Evolutionary conservation across 2,329 filamentous ascomycete genomes (phyloP).

Genomic region (Periconia sp.): DNA sequence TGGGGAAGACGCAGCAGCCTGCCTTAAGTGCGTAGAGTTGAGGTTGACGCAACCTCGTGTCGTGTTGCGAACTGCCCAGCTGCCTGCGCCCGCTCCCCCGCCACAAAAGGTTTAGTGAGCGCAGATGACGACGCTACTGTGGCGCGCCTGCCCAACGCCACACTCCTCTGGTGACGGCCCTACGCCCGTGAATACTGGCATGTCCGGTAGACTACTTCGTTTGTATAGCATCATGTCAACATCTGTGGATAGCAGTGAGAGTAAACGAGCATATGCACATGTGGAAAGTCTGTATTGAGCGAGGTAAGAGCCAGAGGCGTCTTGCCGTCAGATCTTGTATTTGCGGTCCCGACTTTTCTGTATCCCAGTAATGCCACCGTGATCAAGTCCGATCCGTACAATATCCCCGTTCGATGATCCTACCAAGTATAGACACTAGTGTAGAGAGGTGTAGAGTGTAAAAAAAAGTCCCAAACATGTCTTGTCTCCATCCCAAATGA

Average conservation of each 20-base stretch:
- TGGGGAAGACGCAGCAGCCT: slow-evolving; percentile 1
- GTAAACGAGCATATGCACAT: slow-evolving; percentile 1
- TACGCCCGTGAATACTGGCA: too few relatives aligned
- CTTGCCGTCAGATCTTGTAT: slow-evolving; percentile 2
- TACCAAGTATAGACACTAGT: slow-evolving; percentile 34
- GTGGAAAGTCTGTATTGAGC: too few relatives aligned
- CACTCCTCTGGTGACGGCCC: too few relatives aligned
- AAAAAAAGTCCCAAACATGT: slow-evolving; percentile 26
- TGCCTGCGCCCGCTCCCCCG: slow-evolving; percentile 8
- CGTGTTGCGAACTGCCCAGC: slow-evolving; percentile 4
- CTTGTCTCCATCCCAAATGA: slow-evolving; percentile 17
- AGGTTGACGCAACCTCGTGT: slow-evolving; percentile 12
- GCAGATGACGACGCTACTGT: slow-evolving; percentile 9
- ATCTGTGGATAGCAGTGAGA: too few relatives aligned
- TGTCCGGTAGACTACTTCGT: too few relatives aligned
- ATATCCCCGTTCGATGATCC: not conserved
- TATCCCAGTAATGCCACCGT: slow-evolving; percentile 14
- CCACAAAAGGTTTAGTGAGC: slow-evolving; percentile 1
- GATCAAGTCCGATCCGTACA: not conserved
- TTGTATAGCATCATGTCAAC: too few relatives aligned
- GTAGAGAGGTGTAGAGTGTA: slow-evolving; percentile 21
- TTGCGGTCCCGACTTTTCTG: slow-evolving; percentile 14
- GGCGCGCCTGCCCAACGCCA: slow-evolving; percentile 8
- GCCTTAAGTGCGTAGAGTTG: slow-evolving; percentile 4
- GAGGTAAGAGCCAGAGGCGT: not conserved